Percentiles rank a stretch among this genome's conserved stretches.
phyloP scores from a whole-genome alignment of 148 eudicot genomes.

The Camellia sinensis region DNA sequence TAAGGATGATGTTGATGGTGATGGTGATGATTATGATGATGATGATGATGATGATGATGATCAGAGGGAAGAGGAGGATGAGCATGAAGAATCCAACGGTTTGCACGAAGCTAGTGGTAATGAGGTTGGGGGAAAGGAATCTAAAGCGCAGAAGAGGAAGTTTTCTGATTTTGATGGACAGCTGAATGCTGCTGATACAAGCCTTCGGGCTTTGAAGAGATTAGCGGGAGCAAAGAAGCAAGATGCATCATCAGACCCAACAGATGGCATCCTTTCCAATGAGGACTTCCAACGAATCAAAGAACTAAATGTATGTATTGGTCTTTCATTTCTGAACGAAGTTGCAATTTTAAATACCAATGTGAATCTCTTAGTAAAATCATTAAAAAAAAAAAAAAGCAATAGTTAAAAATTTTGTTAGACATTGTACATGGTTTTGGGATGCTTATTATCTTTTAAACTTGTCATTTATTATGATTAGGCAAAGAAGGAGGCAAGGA shows the following conservation, averaged over 20 bases:
- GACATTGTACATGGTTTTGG: not conserved
- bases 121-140: constrained; percentile 12
- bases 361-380: not conserved
- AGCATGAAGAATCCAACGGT: constrained; percentile 30
- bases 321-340: constrained; percentile 11
- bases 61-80: constrained; percentile 32
- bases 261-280: constrained; percentile 78
- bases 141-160: constrained; percentile 57
- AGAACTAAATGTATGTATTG: constrained; percentile 59
- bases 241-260: constrained; percentile 23
- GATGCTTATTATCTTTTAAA: not conserved
- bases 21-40: too few relatives aligned
- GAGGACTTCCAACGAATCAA: constrained; percentile 83
- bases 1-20: constrained; percentile 16
- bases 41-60: constrained; percentile 15
- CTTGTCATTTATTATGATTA: constrained; percentile 23
- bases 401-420: not conserved
- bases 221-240: constrained; percentile 54
- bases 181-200: constrained; percentile 61
- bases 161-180: constrained; percentile 69
- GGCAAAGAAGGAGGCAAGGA: constrained; percentile 75
- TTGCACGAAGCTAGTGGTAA: constrained; percentile 28
- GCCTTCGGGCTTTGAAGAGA: constrained; percentile 84
- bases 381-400: not conserved
- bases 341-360: not conserved